Evolutionary conservation across 2,329 filamentous ascomycete species (phyloP).

Genomic region (Diaporthe humulicola): DNA sequence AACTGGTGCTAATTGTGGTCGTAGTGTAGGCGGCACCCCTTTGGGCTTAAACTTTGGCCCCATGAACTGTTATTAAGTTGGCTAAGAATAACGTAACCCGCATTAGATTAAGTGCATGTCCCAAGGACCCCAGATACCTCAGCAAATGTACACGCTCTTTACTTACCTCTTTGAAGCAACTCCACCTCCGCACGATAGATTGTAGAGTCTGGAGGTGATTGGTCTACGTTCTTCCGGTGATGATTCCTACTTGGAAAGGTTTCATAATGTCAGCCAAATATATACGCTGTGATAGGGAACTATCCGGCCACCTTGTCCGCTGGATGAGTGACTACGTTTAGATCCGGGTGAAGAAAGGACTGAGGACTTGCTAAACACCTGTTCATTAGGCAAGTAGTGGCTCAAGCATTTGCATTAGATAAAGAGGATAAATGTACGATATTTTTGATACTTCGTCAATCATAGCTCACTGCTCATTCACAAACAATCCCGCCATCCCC

Average conservation of each 20-base stretch:
- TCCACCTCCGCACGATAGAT: background rate
- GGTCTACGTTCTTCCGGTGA: background rate
- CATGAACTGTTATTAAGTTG: too few species aligned
- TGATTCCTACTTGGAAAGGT: background rate
- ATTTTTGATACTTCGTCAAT: background rate
- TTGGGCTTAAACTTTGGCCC: too few species aligned
- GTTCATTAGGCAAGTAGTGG: background rate
- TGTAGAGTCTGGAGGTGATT: background rate
- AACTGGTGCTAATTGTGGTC: too few species aligned
- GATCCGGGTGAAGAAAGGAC: background rate
- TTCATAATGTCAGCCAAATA: background rate
- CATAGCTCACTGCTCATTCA: constrained; percentile 64
- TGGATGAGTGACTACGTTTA: background rate
- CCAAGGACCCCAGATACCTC: constrained; percentile 31
- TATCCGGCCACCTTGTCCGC: background rate
- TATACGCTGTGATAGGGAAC: background rate
- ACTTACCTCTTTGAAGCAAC: background rate
- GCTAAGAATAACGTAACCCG: too few species aligned
- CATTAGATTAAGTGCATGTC: too few species aligned
- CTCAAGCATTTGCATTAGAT: background rate
- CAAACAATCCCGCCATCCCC: constrained; percentile 77
- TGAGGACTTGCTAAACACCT: background rate
- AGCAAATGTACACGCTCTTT: background rate
- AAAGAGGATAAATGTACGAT: background rate
- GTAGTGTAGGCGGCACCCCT: too few species aligned